Conservation (phyloP, 225 moss, liverwort and hornwort genomes). For the Thuidium tamariscinum region DNA sequence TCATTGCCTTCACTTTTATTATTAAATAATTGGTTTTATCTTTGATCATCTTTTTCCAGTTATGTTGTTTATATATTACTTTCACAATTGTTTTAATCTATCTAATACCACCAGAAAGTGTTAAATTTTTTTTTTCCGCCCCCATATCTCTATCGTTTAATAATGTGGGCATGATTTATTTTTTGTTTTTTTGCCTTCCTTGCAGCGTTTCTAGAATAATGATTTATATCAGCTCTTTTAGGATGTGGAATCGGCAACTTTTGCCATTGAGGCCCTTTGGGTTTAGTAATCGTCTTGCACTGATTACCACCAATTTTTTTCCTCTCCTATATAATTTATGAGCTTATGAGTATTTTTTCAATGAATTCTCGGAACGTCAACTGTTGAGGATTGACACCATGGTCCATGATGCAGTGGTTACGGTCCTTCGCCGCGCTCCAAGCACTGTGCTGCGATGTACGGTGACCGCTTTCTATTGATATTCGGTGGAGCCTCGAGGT, state of each 20-base stretch:
- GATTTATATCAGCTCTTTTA: neutral
- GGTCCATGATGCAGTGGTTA: slow-evolving; percentile 34
- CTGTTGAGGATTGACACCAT: neutral
- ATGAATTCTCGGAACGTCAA: neutral
- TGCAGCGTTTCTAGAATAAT: neutral
- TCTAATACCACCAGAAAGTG: no score
- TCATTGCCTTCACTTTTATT: neutral
- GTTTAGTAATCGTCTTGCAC: neutral
- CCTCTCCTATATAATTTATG: neutral
- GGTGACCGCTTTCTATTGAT: slow-evolving; percentile 73
- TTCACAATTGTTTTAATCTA: no score
- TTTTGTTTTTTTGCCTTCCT: neutral
- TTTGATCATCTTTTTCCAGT: neutral
- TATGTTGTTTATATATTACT: no score
- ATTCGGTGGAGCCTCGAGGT: slow-evolving; percentile 76
- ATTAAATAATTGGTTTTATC: neutral
- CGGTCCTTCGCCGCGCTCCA: slow-evolving; percentile 66
- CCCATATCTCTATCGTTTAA: neutral
- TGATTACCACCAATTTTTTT: neutral
- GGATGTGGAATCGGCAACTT: neutral
- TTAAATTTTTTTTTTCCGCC: neutral
- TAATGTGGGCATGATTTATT: neutral
- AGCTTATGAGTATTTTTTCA: neutral
- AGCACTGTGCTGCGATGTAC: slow-evolving; percentile 78
- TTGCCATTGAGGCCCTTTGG: neutral